Evolutionary conservation across 106 monocot genomes (phyloP).

Genomic region (Dioscorea dumetorum): DNA sequence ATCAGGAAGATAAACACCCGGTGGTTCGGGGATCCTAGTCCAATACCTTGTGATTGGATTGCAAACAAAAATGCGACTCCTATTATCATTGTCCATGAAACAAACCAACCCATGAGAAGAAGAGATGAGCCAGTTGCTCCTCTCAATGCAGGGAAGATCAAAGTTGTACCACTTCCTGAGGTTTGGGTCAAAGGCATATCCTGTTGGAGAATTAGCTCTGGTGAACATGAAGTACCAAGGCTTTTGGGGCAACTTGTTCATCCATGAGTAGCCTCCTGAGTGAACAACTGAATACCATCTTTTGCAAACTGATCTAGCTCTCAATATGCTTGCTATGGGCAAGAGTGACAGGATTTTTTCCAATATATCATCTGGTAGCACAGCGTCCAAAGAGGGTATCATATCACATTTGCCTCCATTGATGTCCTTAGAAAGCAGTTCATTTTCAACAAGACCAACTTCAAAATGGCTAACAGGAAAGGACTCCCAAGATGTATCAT

Average conservation of each 20-base stretch:
- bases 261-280: conserved; percentile 46
- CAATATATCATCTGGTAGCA: conserved; percentile 75
- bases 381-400: conserved; percentile 39
- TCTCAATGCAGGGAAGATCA: conserved; percentile 70
- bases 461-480: conserved; percentile 20
- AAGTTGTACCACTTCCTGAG: conserved; percentile 77
- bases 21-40: conserved; percentile 49
- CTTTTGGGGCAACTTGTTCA: conserved; percentile 31
- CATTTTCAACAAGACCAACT: not conserved
- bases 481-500: conserved; percentile 35
- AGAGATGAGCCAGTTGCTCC: conserved; percentile 68
- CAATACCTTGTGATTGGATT: conserved; percentile 79
- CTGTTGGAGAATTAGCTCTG: conserved; percentile 30
- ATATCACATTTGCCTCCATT: conserved; percentile 1
- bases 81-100: conserved; percentile 77
- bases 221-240: conserved; percentile 99
- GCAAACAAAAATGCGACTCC: conserved; percentile 58
- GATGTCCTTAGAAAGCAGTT: conserved; percentile 14
- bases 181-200: conserved; percentile 69
- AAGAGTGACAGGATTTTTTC: conserved; percentile 72
- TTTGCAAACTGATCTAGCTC: conserved; percentile 68
- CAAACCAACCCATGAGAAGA: conserved; percentile 78
- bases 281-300: conserved; percentile 65
- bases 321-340: conserved; percentile 54
- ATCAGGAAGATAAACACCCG: conserved; percentile 38